A percentile compares a stretch with the other conserved stretches of the same genome.
Evolutionary conservation across 1,139 yeast genomes (phyloP).

Genomic region (Taphrina flavorubra): DNA sequence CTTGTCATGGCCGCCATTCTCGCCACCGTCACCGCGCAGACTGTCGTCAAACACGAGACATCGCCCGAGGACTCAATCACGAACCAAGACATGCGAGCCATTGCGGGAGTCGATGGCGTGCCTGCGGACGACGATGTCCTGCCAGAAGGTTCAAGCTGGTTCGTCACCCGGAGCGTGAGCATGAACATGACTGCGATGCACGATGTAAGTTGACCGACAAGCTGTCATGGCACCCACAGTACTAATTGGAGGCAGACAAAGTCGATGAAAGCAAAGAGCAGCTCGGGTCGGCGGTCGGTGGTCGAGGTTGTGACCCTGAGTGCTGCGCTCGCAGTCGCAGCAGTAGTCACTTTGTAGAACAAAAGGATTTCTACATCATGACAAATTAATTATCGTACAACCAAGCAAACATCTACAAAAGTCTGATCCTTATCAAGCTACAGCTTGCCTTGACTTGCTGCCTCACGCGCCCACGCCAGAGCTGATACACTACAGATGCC

Average conservation of each 20-base stretch:
- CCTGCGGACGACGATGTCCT: constrained; percentile 15
- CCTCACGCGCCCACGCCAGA: constrained; percentile 4
- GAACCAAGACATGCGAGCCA: neutral
- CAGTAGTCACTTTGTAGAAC: neutral
- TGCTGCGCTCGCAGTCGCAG: constrained; percentile 13
- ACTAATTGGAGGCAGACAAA: neutral
- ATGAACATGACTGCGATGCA: constrained; percentile 11
- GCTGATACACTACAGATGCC: constrained; percentile 7
- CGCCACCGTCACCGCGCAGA: constrained; percentile 12
- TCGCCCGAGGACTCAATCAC: neutral
- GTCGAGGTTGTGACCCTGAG: neutral
- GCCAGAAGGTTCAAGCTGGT: constrained; percentile 19
- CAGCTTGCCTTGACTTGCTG: neutral
- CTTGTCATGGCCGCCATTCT: neutral
- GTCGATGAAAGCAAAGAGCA: constrained; percentile 1
- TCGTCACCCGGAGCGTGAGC: neutral
- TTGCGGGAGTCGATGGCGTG: constrained; percentile 17
- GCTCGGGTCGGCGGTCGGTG: neutral
- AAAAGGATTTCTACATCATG: neutral
- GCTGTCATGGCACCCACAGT: no score
- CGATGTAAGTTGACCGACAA: neutral
- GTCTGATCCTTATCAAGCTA: neutral
- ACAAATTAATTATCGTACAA: neutral
- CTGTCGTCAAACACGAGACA: neutral
- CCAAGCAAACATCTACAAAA: neutral